A percentile compares a stretch with the other conserved stretches of the same genome.
These are phyloP conservation scores for Pseudonectria buxi DNA, from an alignment of 2,329 filamentous ascomycete genomes.

Conservation along the genomic window DNA sequence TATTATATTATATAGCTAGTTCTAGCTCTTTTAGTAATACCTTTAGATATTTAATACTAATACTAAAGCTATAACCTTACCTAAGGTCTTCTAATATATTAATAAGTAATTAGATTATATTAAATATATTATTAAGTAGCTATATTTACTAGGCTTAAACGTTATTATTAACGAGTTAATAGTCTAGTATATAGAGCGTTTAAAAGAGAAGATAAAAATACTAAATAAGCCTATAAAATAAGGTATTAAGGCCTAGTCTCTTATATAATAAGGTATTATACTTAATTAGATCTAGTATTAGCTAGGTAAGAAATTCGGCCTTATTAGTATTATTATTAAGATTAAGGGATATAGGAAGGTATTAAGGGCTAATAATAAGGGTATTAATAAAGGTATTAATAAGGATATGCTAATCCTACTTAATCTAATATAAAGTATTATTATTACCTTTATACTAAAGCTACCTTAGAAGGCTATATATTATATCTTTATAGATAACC, in stretches of 20 bases:
- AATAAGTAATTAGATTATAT: conserved; percentile 1
- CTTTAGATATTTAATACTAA: not conserved
- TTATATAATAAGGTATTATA: conserved; percentile 1
- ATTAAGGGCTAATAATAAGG: too few species aligned
- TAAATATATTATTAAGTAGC: not conserved
- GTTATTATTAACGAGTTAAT: conserved; percentile 2
- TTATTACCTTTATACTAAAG: not conserved
- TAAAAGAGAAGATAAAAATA: conserved; percentile 1
- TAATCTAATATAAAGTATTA: conserved; percentile 1
- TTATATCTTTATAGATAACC: conserved; percentile 4
- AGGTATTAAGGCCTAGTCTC: conserved; percentile 2
- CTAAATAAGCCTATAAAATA: not conserved
- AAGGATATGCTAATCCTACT: not conserved
- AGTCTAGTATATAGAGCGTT: not conserved
- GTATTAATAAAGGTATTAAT: not conserved
- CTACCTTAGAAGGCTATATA: conserved; percentile 1
- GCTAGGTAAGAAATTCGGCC: not conserved
- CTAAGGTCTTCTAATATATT: not conserved
- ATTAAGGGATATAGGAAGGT: too few species aligned
- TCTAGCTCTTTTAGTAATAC: not conserved
- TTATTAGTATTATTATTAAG: not conserved
- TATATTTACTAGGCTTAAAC: not conserved
- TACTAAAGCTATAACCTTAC: not conserved
- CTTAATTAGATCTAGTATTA: conserved; percentile 2
- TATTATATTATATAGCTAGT: not conserved